These are phyloP conservation scores for Pseudocercospora vitis DNA, from an alignment of 2,329 filamentous ascomycete species.

Conservation along the genomic window DNA sequence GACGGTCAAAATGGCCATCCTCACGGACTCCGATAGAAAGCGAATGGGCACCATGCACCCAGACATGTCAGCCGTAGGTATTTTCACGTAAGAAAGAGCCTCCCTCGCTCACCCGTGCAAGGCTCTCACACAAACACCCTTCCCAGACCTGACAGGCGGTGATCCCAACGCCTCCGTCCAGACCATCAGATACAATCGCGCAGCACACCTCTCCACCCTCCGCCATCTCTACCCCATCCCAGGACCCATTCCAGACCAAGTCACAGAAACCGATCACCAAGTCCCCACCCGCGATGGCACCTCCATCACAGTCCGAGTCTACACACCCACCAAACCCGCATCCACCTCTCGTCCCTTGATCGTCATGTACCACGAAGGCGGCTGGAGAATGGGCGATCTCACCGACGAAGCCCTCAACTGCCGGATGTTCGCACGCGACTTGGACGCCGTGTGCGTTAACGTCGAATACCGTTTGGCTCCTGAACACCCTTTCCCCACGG, in stretches of 20 bases:
- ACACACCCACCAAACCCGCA: conserved; percentile 11
- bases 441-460: conserved; percentile 23
- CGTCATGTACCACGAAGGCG: conserved; percentile 48
- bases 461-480: conserved; percentile 47
- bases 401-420: conserved; percentile 40
- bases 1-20: neutral
- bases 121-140: neutral
- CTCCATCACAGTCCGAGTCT: conserved; percentile 20
- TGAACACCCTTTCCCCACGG: conserved; percentile 48
- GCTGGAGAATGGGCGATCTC: conserved; percentile 45
- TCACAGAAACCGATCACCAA: conserved; percentile 17
- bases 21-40: neutral
- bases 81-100: neutral
- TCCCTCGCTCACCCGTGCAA: neutral
- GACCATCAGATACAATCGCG: conserved; percentile 8
- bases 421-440: conserved; percentile 22
- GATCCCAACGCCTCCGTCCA: neutral
- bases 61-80: neutral
- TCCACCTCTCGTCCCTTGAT: conserved; percentile 33
- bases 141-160: neutral
- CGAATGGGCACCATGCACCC: neutral
- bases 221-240: conserved; percentile 28
- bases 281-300: conserved; percentile 21
- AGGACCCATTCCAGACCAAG: conserved; percentile 26
- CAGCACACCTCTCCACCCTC: conserved; percentile 21